Percentiles rank a stretch among this genome's conserved stretches.
These are phyloP conservation scores for Rubus idaeus DNA, from an alignment of 306 rosid species.

Conservation along the genomic window DNA sequence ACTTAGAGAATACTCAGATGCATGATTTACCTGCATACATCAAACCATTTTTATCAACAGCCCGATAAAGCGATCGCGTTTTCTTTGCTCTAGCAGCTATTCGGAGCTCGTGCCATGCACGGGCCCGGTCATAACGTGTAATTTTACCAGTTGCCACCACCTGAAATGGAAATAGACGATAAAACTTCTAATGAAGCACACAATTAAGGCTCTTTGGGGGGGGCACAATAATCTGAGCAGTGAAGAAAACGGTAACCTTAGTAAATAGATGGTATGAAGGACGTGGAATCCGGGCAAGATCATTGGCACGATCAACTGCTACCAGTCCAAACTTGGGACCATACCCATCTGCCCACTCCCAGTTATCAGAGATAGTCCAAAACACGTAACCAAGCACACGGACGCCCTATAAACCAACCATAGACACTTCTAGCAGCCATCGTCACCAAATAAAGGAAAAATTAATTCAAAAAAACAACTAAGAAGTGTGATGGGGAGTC, in stretches of 20 bases:
- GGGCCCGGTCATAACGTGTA: slow-evolving; percentile 60
- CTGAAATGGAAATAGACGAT: slow-evolving; percentile 46
- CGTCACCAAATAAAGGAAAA: slow-evolving; percentile 19
- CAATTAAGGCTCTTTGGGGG: slow-evolving; percentile 6
- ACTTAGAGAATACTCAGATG: slow-evolving; percentile 19
- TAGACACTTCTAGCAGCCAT: slow-evolving; percentile 18
- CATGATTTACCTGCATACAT: slow-evolving; percentile 88
- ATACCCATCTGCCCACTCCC: slow-evolving; percentile 99
- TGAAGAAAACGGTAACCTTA: slow-evolving; percentile 45
- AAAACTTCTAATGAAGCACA: slow-evolving; percentile 23
- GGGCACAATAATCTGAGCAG: slow-evolving; percentile 15
- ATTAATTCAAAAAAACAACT: slow-evolving; percentile 3
- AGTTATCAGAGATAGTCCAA: slow-evolving; percentile 96
- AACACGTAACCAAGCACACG: slow-evolving; percentile 60
- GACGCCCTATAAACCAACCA: slow-evolving; percentile 67
- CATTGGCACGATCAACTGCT: slow-evolving; percentile 79
- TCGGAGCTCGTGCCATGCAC: slow-evolving; percentile 79
- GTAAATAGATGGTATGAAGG: slow-evolving; percentile 89
- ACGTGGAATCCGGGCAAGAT: slow-evolving; percentile 74
- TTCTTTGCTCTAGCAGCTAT: slow-evolving; percentile 65
- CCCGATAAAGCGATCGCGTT: slow-evolving; percentile 79
- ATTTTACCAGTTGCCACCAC: slow-evolving; percentile 65
- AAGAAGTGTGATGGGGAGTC: slow-evolving; percentile 21
- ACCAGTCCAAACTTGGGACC: slow-evolving; percentile 99
- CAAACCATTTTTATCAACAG: slow-evolving; percentile 60